These are phyloP conservation scores for Phylloporus sp. DNA, from an alignment of 768 basidiomycete genomes.

Conservation along the genomic window DNA sequence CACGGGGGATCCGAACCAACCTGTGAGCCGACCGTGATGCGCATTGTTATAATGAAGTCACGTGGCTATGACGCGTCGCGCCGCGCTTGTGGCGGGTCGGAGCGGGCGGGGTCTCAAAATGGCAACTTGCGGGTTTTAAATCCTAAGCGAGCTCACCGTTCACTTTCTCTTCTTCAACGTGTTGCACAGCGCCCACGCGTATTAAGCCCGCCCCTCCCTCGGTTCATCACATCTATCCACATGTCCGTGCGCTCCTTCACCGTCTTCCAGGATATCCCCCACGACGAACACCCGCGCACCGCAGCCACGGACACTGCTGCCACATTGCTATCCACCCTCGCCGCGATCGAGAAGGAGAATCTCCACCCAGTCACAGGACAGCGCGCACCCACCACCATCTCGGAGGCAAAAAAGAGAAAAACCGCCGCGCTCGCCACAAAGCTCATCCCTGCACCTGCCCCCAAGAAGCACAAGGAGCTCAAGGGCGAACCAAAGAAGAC, in stretches of 20 bases:
- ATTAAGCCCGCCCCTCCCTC: not conserved
- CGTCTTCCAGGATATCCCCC: constrained; percentile 54
- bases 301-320: constrained; percentile 24
- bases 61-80: constrained; percentile 30
- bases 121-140: constrained; percentile 27
- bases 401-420: constrained; percentile 60
- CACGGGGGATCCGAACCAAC: not conserved
- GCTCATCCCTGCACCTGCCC: constrained; percentile 31
- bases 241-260: constrained; percentile 62
- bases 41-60: constrained; percentile 10
- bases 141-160: constrained; percentile 26
- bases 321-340: constrained; percentile 34
- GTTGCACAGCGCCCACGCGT: constrained; percentile 29
- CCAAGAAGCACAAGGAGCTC: constrained; percentile 43
- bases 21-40: not conserved
- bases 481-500: constrained; percentile 52
- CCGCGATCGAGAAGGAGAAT: constrained; percentile 71
- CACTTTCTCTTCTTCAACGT: constrained; percentile 27
- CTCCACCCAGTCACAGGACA: constrained; percentile 71
- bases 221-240: constrained; percentile 8
- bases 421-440: constrained; percentile 57
- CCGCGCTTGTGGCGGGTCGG: constrained; percentile 24
- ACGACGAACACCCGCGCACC: constrained; percentile 19
- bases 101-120: constrained; percentile 32
- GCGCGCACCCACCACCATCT: constrained; percentile 38